A percentile compares a stretch with the other conserved stretches of the same genome.
phyloP scores from a whole-genome alignment of 1,284 basidiomycete species.

The Ceraceosorus guamensis region DNA sequence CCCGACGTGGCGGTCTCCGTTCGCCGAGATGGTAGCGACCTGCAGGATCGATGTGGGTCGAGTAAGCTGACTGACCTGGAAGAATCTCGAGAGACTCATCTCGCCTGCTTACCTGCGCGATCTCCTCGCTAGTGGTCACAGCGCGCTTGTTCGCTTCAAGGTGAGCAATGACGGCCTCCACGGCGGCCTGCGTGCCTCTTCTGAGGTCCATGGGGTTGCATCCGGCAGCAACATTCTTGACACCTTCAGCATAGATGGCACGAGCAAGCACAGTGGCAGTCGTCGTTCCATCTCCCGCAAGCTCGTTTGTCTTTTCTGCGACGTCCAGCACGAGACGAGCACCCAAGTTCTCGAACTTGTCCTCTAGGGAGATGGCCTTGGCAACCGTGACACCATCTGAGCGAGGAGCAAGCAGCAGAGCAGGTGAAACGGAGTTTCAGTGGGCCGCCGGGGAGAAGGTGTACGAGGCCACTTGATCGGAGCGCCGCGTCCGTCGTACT shows the following conservation, averaged over 20 bases:
- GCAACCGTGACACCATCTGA: conserved; percentile 93
- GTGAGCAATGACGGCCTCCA: conserved; percentile 88
- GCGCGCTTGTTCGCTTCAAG: conserved; percentile 82
- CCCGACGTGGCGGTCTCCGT: conserved; percentile 89
- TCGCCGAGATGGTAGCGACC: conserved; percentile 96
- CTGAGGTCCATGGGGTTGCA: conserved; percentile 99
- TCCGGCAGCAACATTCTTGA: conserved; percentile 97
- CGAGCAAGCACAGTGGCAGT: conserved; percentile 94
- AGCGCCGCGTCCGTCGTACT: conserved; percentile 24
- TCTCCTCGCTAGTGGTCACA: conserved; percentile 94
- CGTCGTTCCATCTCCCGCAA: conserved; percentile 95
- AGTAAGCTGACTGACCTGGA: too few species aligned
- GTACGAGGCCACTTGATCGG: conserved; percentile 3
- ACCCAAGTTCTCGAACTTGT: conserved; percentile 98
- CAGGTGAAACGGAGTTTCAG: too few species aligned
- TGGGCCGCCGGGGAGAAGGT: too few species aligned
- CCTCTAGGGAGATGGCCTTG: conserved; percentile 85
- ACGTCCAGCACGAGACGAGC: conserved; percentile 95
- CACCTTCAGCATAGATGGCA: conserved; percentile 95
- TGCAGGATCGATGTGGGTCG: conserved; percentile 16
- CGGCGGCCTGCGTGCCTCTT: conserved; percentile 88
- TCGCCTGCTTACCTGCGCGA: conserved; percentile 61
- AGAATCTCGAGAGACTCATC: too few species aligned
- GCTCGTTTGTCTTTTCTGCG: conserved; percentile 91
- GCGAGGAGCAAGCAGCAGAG: neutral